These are phyloP conservation scores for Torulaspora gathmanii DNA, from an alignment of 805 yeast species.

Conservation along the genomic window DNA sequence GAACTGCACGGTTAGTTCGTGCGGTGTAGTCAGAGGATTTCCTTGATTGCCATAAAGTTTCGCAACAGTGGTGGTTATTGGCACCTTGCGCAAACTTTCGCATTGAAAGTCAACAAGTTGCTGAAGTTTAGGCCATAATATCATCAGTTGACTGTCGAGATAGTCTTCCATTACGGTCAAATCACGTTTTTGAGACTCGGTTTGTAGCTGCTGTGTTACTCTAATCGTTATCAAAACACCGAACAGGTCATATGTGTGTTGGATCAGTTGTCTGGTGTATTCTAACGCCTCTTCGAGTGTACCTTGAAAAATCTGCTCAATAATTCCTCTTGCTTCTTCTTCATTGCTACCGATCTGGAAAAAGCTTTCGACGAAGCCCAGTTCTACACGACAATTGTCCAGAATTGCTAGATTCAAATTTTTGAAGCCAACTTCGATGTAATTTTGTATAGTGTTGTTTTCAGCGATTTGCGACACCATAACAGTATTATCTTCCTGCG, in stretches of 20 bases:
- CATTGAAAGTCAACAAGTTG: slow-evolving; percentile 72
- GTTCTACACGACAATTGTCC: slow-evolving; percentile 76
- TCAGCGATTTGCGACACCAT: slow-evolving; percentile 85
- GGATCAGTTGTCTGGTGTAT: slow-evolving; percentile 42
- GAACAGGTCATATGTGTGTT: slow-evolving; percentile 58
- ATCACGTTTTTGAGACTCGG: slow-evolving; percentile 61
- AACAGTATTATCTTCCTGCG: slow-evolving; percentile 54
- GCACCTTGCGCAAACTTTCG: slow-evolving; percentile 56
- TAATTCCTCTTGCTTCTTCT: slow-evolving; percentile 42
- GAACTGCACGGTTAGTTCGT: slow-evolving; percentile 72
- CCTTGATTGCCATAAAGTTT: slow-evolving; percentile 31
- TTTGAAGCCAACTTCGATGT: slow-evolving; percentile 69
- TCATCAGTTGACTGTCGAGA: slow-evolving; percentile 57
- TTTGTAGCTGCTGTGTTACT: slow-evolving; percentile 58
- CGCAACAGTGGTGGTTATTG: slow-evolving; percentile 31
- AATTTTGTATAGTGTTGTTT: slow-evolving; percentile 56
- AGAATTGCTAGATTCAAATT: slow-evolving; percentile 67
- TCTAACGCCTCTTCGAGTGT: slow-evolving; percentile 47
- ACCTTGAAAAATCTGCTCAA: slow-evolving; percentile 49
- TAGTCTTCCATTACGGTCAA: slow-evolving; percentile 67
- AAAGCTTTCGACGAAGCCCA: slow-evolving; percentile 65
- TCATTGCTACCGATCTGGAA: slow-evolving; percentile 47
- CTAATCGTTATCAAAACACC: slow-evolving; percentile 76
- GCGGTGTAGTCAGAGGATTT: slow-evolving; percentile 41
- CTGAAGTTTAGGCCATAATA: slow-evolving; percentile 85